These are phyloP conservation scores for Erigeron canadensis DNA, from an alignment of 129 eudicot genomes.

Conservation along the genomic window DNA sequence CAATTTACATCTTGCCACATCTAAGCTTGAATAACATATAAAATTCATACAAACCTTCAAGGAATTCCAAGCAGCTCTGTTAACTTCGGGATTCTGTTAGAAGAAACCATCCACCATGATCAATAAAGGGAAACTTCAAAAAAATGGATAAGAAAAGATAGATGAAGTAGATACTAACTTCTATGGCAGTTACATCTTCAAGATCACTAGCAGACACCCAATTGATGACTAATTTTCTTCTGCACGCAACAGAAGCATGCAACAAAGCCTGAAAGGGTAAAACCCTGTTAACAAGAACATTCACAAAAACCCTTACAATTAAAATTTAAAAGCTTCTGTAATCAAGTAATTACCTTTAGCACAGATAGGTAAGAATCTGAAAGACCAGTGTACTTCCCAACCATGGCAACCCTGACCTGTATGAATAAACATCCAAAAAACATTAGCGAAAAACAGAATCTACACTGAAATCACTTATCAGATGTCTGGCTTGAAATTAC, in stretches of 20 bases:
- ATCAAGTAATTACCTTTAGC: slow-evolving; percentile 56
- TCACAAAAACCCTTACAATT: neutral
- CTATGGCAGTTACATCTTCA: slow-evolving; percentile 72
- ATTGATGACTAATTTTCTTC: slow-evolving; percentile 62
- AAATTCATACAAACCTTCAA: slow-evolving; percentile 55
- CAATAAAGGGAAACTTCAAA: neutral
- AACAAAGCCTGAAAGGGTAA: slow-evolving; percentile 65
- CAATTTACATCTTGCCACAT: neutral
- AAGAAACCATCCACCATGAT: slow-evolving; percentile 19
- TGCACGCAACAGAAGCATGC: slow-evolving; percentile 92
- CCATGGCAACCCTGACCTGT: slow-evolving; percentile 93
- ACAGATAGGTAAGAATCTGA: slow-evolving; percentile 90
- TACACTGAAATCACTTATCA: neutral
- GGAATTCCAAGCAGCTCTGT: slow-evolving; percentile 69
- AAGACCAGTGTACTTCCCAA: slow-evolving; percentile 92
- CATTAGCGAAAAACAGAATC: neutral
- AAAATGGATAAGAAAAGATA: slow-evolving; percentile 6
- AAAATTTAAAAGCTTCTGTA: neutral
- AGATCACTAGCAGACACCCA: slow-evolving; percentile 95
- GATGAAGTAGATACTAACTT: slow-evolving; percentile 43
- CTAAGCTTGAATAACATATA: neutral
- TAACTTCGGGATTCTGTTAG: slow-evolving; percentile 69
- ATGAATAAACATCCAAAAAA: neutral
- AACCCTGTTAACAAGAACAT: neutral
- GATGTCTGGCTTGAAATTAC: slow-evolving; percentile 25